These are phyloP conservation scores for Mercurialis annua DNA, from an alignment of 345 rosid genomes.

Conservation along the genomic window DNA sequence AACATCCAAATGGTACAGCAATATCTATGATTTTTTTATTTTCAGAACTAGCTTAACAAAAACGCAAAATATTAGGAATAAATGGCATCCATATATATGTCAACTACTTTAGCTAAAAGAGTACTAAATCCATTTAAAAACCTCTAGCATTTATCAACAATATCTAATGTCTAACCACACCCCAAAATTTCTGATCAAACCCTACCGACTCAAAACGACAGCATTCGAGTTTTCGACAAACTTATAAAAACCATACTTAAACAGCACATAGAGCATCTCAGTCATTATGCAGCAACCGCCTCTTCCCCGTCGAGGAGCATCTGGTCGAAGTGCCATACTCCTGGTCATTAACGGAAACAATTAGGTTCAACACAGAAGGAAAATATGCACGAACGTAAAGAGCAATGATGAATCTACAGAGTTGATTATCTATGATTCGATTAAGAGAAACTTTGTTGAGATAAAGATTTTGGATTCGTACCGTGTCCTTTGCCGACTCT, in stretches of 20 bases:
- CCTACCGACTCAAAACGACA: constrained; percentile 5
- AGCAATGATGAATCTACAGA: background rate
- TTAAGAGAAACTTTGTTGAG: background rate
- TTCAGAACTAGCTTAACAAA: background rate
- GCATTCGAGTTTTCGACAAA: too few relatives aligned
- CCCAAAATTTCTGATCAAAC: constrained; percentile 11
- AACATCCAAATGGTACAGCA: background rate
- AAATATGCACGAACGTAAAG: background rate
- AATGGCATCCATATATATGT: background rate
- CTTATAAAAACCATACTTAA: constrained; percentile 1
- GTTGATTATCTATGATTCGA: background rate
- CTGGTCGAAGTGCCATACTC: constrained; percentile 40
- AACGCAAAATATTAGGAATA: background rate
- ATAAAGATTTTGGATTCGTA: constrained; percentile 5
- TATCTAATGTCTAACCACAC: constrained; percentile 3
- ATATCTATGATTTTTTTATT: background rate
- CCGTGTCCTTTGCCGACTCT: constrained; percentile 31
- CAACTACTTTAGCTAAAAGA: too few relatives aligned
- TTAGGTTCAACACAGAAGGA: background rate
- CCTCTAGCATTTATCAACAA: background rate
- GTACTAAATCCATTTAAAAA: background rate
- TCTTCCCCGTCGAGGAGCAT: constrained; percentile 21
- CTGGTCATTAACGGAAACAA: constrained; percentile 14
- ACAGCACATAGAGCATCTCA: constrained; percentile 1
- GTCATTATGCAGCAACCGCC: constrained; percentile 29